Evolutionary conservation across 148 eudicot species (phyloP).

Genomic region (Vaccinium myrtillus): DNA sequence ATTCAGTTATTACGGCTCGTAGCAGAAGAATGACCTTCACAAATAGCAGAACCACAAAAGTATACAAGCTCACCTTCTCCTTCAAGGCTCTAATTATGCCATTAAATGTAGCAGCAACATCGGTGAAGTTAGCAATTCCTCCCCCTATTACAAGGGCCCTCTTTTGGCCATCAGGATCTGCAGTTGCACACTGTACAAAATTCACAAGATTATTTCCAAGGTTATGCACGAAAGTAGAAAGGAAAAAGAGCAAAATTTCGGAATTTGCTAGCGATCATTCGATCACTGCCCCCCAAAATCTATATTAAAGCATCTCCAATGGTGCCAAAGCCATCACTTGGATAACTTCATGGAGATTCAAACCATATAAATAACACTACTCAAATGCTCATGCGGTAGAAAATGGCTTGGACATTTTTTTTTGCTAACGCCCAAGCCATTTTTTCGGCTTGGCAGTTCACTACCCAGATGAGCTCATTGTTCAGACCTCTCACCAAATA

Average conservation of each 20-base stretch:
- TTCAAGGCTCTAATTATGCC: conserved; percentile 65
- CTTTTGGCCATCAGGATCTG: conserved; percentile 82
- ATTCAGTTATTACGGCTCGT: not conserved
- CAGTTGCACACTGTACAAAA: conserved; percentile 81
- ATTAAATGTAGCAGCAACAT: conserved; percentile 94
- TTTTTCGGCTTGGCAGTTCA: not conserved
- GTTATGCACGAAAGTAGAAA: not conserved
- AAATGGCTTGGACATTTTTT: not conserved
- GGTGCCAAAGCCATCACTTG: not conserved
- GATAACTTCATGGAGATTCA: not conserved
- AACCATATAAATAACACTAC: not conserved
- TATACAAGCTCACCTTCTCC: conserved; percentile 43
- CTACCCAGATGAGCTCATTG: not conserved
- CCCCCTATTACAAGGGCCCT: conserved; percentile 98
- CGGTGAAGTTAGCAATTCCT: conserved; percentile 96
- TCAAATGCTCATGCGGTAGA: not conserved
- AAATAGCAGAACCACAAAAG: not conserved
- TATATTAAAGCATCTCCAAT: not conserved
- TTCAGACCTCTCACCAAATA: not conserved
- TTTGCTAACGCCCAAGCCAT: not conserved
- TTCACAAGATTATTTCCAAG: not conserved
- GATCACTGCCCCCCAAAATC: not conserved
- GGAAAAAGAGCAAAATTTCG: not conserved
- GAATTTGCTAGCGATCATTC: not conserved
- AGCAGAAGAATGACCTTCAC: not conserved